Evolutionary conservation across 1,139 yeast species (phyloP), one percentile per base, ranked within the genome.

Genomic region (Yamadazyma membranifaciens): DNA sequence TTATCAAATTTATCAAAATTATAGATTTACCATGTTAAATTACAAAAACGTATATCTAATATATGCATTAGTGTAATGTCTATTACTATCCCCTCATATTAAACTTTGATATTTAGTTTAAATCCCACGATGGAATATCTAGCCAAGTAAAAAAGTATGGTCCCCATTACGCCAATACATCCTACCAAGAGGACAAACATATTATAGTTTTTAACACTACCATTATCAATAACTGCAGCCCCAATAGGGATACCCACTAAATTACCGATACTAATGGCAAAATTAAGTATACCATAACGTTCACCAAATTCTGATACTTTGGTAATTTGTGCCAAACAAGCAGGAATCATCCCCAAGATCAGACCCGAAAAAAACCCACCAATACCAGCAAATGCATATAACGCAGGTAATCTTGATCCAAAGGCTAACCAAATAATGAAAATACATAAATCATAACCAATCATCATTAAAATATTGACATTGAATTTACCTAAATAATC

Each of bases 401-500:
- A 61, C 0, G 62, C 74, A 0, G 55, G 60, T n/a, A 54, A 42
- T 34, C 59, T 60, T n/a, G 54, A 44, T 1, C 82, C 83, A 45
- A 79, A 72, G 6, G 83, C 83, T 9, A 76, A 56, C 84, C 83
- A 80, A 10, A 80, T 47, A 2, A 63, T 55, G 38, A 77, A 57
- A 16, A 65, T 60, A 6, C 67, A 60, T 30, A 79, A 16, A 1
- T 72, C 68, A 26, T 78, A 62, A 36, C 69, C 48, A n/a, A 60
- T 17, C 47, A 76, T 56, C 60, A 78, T 64, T 16, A 55, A 42
- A 26, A 73, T 60, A 53, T 75, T 74, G 14, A 81, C 66, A 50
- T 81, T 83, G 57, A 76, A 81, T 30, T 77, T 65, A 0, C 89
- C 89, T 25, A 73, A 45, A 43, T 57, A 69, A 43, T 65, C 76